Evolutionary conservation across 1,284 basidiomycete genomes (phyloP).

Genomic region (Rhizoctonia solani): DNA sequence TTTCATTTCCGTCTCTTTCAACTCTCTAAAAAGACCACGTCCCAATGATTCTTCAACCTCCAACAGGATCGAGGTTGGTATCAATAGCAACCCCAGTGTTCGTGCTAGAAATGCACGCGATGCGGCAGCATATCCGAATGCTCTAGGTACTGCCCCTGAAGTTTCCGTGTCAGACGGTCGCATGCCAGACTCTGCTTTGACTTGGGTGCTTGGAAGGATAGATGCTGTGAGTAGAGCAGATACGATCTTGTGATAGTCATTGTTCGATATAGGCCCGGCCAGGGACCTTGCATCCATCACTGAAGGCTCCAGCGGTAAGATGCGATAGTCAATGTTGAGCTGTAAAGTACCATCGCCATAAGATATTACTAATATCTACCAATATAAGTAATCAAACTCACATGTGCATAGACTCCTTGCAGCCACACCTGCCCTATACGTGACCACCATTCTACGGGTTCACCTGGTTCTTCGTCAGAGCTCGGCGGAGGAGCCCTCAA

Average conservation of each 20-base stretch:
- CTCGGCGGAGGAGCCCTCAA: no score
- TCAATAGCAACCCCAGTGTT: slow-evolving; percentile 45
- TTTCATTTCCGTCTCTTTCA: slow-evolving; percentile 40
- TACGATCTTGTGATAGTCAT: not conserved
- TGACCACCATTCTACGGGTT: no score
- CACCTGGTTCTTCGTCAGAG: no score
- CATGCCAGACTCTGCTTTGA: not conserved
- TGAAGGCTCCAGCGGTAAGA: slow-evolving; percentile 4
- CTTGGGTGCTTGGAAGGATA: not conserved
- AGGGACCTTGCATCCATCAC: not conserved
- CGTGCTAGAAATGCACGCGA: slow-evolving; percentile 45
- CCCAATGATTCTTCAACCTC: slow-evolving; percentile 48
- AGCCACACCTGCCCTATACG: no score
- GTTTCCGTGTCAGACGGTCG: not conserved
- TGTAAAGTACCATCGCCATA: no score
- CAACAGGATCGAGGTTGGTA: slow-evolving; percentile 43
- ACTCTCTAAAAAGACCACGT: slow-evolving; percentile 47
- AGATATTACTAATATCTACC: no score
- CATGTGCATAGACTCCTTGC: no score
- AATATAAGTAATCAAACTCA: no score
- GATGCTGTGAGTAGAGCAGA: slow-evolving; percentile 7
- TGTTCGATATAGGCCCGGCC: not conserved
- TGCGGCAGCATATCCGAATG: slow-evolving; percentile 46
- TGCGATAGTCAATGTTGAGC: slow-evolving; percentile 4
- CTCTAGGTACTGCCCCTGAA: not conserved